Evolutionary conservation across 2,329 filamentous ascomycete genomes (phyloP).

Genomic region (Ophioceras dolichostomum): DNA sequence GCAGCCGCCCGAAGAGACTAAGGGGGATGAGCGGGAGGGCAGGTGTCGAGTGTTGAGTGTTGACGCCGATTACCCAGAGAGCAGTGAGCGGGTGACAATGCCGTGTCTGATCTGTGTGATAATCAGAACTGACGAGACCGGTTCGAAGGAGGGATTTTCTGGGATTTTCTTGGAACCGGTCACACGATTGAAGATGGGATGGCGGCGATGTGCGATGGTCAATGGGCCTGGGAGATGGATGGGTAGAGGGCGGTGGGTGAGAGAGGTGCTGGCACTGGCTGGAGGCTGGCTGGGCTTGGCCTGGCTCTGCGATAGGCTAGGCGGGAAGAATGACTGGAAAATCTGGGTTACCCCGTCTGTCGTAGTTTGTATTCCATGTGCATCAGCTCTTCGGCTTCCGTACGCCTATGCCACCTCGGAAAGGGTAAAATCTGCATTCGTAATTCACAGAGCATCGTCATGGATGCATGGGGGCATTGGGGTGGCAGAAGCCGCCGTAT

Average conservation of each 20-base stretch:
- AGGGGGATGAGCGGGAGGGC: neutral
- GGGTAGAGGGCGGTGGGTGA: constrained; percentile 1
- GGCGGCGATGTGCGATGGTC: no score
- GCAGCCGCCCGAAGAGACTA: neutral
- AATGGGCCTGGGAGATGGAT: constrained; percentile 2
- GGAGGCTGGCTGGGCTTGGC: neutral
- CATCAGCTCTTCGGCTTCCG: no score
- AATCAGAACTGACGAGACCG: neutral
- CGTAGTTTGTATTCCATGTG: no score
- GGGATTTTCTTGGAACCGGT: constrained; percentile 2
- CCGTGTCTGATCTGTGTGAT: constrained; percentile 4
- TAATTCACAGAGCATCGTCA: no score
- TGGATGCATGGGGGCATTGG: no score
- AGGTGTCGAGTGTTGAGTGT: no score
- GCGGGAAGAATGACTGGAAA: no score
- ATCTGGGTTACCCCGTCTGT: no score
- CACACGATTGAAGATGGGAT: constrained; percentile 3
- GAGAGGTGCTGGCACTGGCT: neutral
- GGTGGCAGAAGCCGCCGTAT: neutral
- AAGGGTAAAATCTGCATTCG: no score
- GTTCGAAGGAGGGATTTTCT: constrained; percentile 1
- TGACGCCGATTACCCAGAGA: neutral
- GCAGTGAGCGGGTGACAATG: constrained; percentile 1
- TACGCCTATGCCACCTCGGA: no score
- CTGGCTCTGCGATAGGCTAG: no score